phyloP scores from a whole-genome alignment of 352 stramenopile species.

The Lagenidium sp. region DNA sequence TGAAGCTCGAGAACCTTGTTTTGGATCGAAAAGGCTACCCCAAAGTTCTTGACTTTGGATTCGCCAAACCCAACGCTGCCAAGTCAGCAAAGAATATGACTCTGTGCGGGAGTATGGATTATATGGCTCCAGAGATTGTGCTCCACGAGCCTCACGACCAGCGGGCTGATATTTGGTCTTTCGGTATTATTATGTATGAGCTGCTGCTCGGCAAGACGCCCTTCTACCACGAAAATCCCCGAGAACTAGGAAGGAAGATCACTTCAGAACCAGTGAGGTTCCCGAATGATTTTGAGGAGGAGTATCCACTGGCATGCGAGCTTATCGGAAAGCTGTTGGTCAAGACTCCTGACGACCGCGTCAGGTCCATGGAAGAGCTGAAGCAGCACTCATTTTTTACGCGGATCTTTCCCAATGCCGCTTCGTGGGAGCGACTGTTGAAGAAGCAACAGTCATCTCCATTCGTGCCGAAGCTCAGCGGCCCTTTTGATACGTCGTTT shows the following conservation, averaged over 20 bases:
- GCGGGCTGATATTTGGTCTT: slow-evolving; percentile 70
- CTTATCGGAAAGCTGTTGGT: slow-evolving; percentile 50
- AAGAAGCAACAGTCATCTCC: slow-evolving; percentile 30
- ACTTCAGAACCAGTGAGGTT: slow-evolving; percentile 56
- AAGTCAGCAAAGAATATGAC: slow-evolving; percentile 51
- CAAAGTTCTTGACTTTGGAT: slow-evolving; percentile 76
- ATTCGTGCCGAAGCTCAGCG: slow-evolving; percentile 52
- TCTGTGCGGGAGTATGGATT: slow-evolving; percentile 73
- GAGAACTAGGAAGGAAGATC: slow-evolving; percentile 70
- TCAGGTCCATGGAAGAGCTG: slow-evolving; percentile 33
- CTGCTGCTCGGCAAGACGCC: slow-evolving; percentile 75
- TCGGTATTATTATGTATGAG: slow-evolving; percentile 87
- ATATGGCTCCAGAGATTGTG: slow-evolving; percentile 77
- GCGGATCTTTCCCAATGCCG: slow-evolving; percentile 17
- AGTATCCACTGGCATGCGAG: slow-evolving; percentile 34
- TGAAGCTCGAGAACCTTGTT: slow-evolving; percentile 89
- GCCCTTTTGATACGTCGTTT: slow-evolving; percentile 62
- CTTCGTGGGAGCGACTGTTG: slow-evolving; percentile 33
- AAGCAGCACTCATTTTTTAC: slow-evolving; percentile 57
- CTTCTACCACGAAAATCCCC: slow-evolving; percentile 80
- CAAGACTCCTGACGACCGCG: slow-evolving; percentile 37
- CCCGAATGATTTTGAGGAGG: slow-evolving; percentile 50
- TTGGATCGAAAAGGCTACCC: slow-evolving; percentile 85
- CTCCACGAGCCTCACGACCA: slow-evolving; percentile 50
- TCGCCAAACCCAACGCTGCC: slow-evolving; percentile 51